Percentiles rank a stretch among this genome's conserved stretches.
Conservation (phyloP, 768 basidiomycete species). For the Amanita subjunquillea region DNA sequence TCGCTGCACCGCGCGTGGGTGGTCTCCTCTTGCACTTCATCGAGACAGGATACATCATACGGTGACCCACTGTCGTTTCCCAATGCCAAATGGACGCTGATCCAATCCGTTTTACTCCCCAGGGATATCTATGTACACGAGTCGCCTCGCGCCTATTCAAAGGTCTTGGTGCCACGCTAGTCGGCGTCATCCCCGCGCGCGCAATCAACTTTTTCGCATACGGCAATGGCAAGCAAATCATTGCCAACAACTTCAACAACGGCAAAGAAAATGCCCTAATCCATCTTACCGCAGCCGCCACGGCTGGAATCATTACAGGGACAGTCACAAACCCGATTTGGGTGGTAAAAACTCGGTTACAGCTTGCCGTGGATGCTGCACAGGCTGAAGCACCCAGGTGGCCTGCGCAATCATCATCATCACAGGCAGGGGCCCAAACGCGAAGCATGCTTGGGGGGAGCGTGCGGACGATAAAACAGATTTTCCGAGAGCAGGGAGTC, state of each 20-base stretch:
- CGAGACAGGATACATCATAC: slow-evolving; percentile 21
- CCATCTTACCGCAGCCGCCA: slow-evolving; percentile 77
- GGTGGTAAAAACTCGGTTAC: slow-evolving; percentile 97
- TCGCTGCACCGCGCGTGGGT: too few relatives aligned
- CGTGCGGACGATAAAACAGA: slow-evolving; percentile 54
- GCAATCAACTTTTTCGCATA: slow-evolving; percentile 98
- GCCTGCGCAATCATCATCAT: too few relatives aligned
- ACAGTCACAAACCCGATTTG: slow-evolving; percentile 96
- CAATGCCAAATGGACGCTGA: background rate
- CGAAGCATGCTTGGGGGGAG: slow-evolving; percentile 38
- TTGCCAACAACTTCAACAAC: slow-evolving; percentile 74
- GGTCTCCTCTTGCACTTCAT: slow-evolving; percentile 21
- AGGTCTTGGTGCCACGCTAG: slow-evolving; percentile 88
- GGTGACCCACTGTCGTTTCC: slow-evolving; percentile 33
- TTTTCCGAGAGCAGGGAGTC: slow-evolving; percentile 73
- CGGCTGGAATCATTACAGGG: slow-evolving; percentile 80
- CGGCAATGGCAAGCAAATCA: slow-evolving; percentile 89
- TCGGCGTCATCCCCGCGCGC: slow-evolving; percentile 91
- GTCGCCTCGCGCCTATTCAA: slow-evolving; percentile 87
- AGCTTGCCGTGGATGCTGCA: slow-evolving; percentile 36
- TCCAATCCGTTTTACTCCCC: background rate
- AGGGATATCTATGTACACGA: slow-evolving; percentile 87
- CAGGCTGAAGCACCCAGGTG: background rate
- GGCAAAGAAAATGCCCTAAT: slow-evolving; percentile 77
- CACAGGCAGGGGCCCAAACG: slow-evolving; percentile 14